Base-by-base conservation (phyloP, 371 early-diverging fungal species). In the Rhizomucor pusillus region DNA sequence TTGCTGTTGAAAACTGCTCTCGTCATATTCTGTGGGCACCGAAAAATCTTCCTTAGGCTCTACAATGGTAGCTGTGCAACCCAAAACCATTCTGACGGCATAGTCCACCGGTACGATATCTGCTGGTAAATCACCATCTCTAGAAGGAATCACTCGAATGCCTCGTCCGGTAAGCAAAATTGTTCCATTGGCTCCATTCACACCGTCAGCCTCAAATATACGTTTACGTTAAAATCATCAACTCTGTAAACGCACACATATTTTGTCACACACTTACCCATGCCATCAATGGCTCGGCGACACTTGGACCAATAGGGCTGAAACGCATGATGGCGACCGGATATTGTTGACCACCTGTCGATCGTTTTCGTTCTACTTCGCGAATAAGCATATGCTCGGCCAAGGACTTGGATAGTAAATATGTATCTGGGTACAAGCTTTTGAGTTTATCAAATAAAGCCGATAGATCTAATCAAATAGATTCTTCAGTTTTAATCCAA, bases 21-120 rank as follows among this genome's bases (percentile, higher is more conserved):
- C 29, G 29, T 29, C 29, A 29, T 29, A 29, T 7, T 29, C 29
- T 29, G 20, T 39, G 18, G 56, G 51, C 23, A 60, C 20, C 11
- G 25, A 14, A 46, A 55, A 60, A 10, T 44, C 43, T 39, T 52
- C 9, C 47, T 25, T 23, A 16, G 78, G 64, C 3, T 49, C 29
- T 1, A 50, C 25, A 6, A 67, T 29, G 3, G 59, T 65, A 3
- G 71, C 68, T 14, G 68, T 71, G 22, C 71, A 65, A n/a, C 73
- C 73, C 33, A 78, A 50, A 11, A 78, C 59, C 56, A 73, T 59
- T 23, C 79, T 68, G 19, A 65, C 75, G 4, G 62, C 67, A 57
- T 65, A 70, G 44, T 84, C 84, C 5, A 84, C 81, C 9, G 84
- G 84, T 23, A 84, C 66, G 34, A 84, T 57, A 60, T 84, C 84